Evolutionary conservation across 108 stramenopile species (phyloP).

Genomic region (Nitzschia inconspicua): DNA sequence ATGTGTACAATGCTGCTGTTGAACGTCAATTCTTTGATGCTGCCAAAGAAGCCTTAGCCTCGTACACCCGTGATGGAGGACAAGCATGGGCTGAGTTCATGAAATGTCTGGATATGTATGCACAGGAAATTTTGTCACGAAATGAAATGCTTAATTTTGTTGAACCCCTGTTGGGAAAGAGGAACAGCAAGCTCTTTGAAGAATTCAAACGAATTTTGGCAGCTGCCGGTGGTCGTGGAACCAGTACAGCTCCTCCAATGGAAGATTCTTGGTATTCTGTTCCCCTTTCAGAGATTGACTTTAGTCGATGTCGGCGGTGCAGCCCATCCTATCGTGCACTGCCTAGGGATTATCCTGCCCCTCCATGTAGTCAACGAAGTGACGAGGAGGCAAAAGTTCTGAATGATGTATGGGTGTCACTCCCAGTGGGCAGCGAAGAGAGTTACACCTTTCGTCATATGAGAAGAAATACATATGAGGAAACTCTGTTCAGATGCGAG

Average conservation of each 20-base stretch:
- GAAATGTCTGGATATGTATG: slow-evolving; percentile 92
- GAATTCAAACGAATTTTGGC: slow-evolving; percentile 93
- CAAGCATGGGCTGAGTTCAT: slow-evolving; percentile 95
- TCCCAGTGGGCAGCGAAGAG: slow-evolving; percentile 97
- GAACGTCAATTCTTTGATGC: slow-evolving; percentile 90
- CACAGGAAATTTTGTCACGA: slow-evolving; percentile 88
- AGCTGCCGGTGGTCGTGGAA: slow-evolving; percentile 52
- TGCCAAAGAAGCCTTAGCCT: slow-evolving; percentile 76
- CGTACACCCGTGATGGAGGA: slow-evolving; percentile 78
- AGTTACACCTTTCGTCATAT: slow-evolving; percentile 96
- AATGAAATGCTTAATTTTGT: slow-evolving; percentile 92
- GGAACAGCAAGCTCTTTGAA: slow-evolving; percentile 83
- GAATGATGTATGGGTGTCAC: slow-evolving; percentile 95
- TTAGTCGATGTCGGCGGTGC: slow-evolving; percentile 86
- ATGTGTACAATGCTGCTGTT: slow-evolving; percentile 83
- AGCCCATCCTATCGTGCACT: slow-evolving; percentile 94
- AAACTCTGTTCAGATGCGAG: slow-evolving; percentile 93
- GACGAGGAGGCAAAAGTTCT: slow-evolving; percentile 79
- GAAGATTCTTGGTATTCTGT: slow-evolving; percentile 92
- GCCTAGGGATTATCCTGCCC: slow-evolving; percentile 91
- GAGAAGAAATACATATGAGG: slow-evolving; percentile 95
- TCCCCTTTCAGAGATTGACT: slow-evolving; percentile 88
- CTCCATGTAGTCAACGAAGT: slow-evolving; percentile 87
- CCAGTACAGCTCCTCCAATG: slow-evolving; percentile 19
- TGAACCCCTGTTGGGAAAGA: slow-evolving; percentile 87